Base-by-base conservation (phyloP, 2,329 filamentous ascomycete species). In the Fusarium sambucinum region DNA sequence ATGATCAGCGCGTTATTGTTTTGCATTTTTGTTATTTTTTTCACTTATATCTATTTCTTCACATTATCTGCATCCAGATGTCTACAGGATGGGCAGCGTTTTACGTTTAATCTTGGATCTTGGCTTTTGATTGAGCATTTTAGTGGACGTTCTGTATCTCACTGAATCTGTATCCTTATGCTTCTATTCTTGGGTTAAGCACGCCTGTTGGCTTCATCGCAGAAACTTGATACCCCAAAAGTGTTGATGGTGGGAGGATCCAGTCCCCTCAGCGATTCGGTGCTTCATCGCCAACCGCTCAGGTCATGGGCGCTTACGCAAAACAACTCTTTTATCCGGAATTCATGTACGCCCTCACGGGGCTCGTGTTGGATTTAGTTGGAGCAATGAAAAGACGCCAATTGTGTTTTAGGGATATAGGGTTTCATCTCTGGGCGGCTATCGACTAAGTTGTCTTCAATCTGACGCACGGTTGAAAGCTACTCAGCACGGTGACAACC, bases 191-290 rank as follows among this genome's bases (percentile, higher is more conserved):
- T 73, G 59, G 66, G 68, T 73, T 65, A 73, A 68, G 47, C 71
- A 56, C 60, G 40, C 58, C 63, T 66, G 55, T 66, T 69, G 68
- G 70, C 63, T 71, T 72, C 56, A 70, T 68, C 71, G 71, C 69
- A 74, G 69, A 74, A 76, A 71, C 73, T 76, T 79, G 74, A 81
- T 81, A 80, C 78, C 77, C 76, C 72, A 75, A 74, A 75, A 73
- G 55, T 64, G 65, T 66, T 63, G 69, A 71, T 59, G 69, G 55
- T 56, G 68, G 67, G 66, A 71, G 61, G 56, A 73, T 63, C 23
- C 59, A 44, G 59, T 63, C 71, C 63, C 55, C 63, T 50, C 60
- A 40, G 52, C 55, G 52, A 57, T 55, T 51, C 63, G 40, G 55
- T 42, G 55, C 58, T 59, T 51, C 57, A 52, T 46, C 38, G 37